A percentile compares a stretch with the other conserved stretches of the same genome.
Conservation (phyloP, 352 stramenopile genomes). For the Phytophthora hibernalis region DNA sequence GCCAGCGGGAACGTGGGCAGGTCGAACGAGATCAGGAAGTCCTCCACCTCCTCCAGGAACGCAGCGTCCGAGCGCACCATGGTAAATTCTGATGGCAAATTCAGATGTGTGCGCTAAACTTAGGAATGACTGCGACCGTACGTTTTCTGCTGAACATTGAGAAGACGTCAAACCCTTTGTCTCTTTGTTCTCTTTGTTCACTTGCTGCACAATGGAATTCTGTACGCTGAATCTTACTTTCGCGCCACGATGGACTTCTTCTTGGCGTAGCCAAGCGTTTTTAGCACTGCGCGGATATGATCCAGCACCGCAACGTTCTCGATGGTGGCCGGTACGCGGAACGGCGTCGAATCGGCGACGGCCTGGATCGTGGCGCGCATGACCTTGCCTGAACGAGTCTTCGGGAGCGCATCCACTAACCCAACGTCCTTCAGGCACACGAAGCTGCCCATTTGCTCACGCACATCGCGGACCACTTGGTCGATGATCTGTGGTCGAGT, state of each 20-base stretch:
- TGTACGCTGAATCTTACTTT: conserved; percentile 27
- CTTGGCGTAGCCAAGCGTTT: conserved; percentile 57
- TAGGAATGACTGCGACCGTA: conserved; percentile 16
- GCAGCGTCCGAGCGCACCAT: conserved; percentile 5
- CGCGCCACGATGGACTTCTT: conserved; percentile 37
- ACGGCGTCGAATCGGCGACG: conserved; percentile 49
- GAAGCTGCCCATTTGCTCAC: conserved; percentile 60
- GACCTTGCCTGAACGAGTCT: conserved; percentile 64
- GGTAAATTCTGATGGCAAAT: conserved; percentile 14
- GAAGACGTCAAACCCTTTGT: too few relatives aligned
- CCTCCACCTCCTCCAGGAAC: conserved; percentile 28
- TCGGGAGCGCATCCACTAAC: conserved; percentile 52
- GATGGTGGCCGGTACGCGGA: conserved; percentile 59
- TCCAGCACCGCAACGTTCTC: conserved; percentile 53
- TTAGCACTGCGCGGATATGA: conserved; percentile 41
- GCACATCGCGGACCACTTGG: conserved; percentile 50
- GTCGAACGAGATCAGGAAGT: conserved; percentile 32
- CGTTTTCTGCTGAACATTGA: not conserved
- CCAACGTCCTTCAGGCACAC: conserved; percentile 58
- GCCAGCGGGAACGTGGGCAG: conserved; percentile 14
- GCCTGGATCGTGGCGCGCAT: conserved; percentile 64
- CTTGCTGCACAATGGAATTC: not conserved
- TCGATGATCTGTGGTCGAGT: conserved; percentile 35
- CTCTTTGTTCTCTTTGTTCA: conserved; percentile 8
- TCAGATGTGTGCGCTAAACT: conserved; percentile 1